A percentile compares a stretch with the other conserved stretches of the same genome.
Conservation (phyloP, 805 yeast genomes). For the Millerozyma miso region DNA sequence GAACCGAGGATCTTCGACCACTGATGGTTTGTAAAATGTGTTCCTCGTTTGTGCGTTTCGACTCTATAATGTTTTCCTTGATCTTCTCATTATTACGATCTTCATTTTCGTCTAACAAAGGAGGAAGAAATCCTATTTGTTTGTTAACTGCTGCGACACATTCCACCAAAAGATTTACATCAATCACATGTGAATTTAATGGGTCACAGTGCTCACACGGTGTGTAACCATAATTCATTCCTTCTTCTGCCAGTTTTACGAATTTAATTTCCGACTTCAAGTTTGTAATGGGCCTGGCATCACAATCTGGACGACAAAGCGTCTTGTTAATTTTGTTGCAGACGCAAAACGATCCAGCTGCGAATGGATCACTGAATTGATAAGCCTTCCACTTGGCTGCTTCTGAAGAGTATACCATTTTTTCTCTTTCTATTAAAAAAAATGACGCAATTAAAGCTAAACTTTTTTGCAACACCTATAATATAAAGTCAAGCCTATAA, state of each 20-base stretch:
- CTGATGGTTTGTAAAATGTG: conserved; percentile 19
- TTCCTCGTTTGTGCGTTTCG: conserved; percentile 20
- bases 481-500: no score
- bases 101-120: conserved; percentile 44
- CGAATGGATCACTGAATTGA: conserved; percentile 63
- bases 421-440: no score
- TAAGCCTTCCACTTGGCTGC: conserved; percentile 57
- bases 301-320: conserved; percentile 73
- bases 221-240: conserved; percentile 40
- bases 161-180: conserved; percentile 39
- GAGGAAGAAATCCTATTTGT: conserved; percentile 54
- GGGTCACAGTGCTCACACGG: conserved; percentile 61
- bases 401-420: conserved; percentile 41
- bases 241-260: conserved; percentile 37
- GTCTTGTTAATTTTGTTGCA: conserved; percentile 38
- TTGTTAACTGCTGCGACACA: conserved; percentile 56
- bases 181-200: conserved; percentile 38
- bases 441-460: no score
- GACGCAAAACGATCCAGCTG: conserved; percentile 54
- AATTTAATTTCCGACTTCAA: conserved; percentile 45
- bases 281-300: conserved; percentile 39
- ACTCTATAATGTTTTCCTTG: conserved; percentile 32
- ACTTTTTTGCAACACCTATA: no score
- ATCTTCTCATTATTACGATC: conserved; percentile 33
- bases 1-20: conserved; percentile 25